Evolutionary conservation across 2,329 filamentous ascomycete genomes (phyloP), one percentile per base, ranked within the genome.

Genomic region (Neofusicoccum kwambonambiense): DNA sequence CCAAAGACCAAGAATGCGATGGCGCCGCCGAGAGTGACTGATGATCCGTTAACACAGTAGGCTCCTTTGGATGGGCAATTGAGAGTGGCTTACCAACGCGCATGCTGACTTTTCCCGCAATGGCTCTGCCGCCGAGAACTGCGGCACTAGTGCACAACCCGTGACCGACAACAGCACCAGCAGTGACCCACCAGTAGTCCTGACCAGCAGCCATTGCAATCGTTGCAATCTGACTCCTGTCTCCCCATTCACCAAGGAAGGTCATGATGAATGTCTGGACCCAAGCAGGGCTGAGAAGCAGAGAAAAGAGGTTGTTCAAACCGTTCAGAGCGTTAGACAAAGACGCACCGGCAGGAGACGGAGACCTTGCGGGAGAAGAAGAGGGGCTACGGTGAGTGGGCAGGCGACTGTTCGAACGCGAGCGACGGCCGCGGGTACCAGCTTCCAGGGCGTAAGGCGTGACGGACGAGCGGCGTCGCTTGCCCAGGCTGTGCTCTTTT

Each of bases 191-290:
- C 94, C 94, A 98, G 78, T 98, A 99, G 76, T 99, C 95, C 77
- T 96, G 92, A 19, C 95, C 95, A 39, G 95, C 94, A 57, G 95
- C 95, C 95, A 99, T 99, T 62, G 95, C 95, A 74, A 99, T 96
- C 0, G 95, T 99, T 22, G 95, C 95, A 73, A 99, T 98, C 80
- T 99, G 95, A 76, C 92, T 96, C 70, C 95, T 88, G 74, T 99
- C 95, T 65, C 95, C 95, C 95, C 95, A 99, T 78, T 99, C 95
- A 45, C 95, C 95, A 35, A 99, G 81, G 80, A 99, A 99, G 2
- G 95, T 99, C 95, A 99, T 99, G 71, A 96, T 87, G 75, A 99
- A 99, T 0, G 95, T 99, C 79, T 98, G 94, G 13, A 99, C 95
- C 95, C 95, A 99, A 0, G 93, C 95, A 1, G 95, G 95, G 77